phyloP scores from a whole-genome alignment of 2,329 filamentous ascomycete species.

The Fusarium sacchari region DNA sequence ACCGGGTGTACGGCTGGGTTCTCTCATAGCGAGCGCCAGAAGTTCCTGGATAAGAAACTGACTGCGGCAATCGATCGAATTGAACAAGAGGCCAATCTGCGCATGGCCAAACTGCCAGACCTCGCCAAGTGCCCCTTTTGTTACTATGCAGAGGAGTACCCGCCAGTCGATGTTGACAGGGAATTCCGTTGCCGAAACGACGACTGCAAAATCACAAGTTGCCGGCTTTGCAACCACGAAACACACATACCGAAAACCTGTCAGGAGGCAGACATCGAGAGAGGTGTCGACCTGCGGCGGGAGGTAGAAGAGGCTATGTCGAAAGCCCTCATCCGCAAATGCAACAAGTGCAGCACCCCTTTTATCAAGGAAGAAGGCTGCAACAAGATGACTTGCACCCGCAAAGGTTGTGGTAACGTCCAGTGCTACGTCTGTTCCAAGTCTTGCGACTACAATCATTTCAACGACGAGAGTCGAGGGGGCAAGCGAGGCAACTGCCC shows the following conservation, averaged over 20 bases:
- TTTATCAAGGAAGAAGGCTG: slow-evolving; percentile 84
- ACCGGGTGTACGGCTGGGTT: slow-evolving; percentile 74
- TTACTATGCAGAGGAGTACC: slow-evolving; percentile 79
- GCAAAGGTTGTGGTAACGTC: slow-evolving; percentile 59
- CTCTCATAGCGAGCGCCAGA: slow-evolving; percentile 60
- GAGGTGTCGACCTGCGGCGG: slow-evolving; percentile 69
- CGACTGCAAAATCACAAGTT: slow-evolving; percentile 71
- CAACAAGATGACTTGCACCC: slow-evolving; percentile 82
- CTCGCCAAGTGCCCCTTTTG: slow-evolving; percentile 85
- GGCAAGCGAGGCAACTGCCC: slow-evolving; percentile 68
- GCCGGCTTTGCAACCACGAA: slow-evolving; percentile 72
- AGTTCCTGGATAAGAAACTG: slow-evolving; percentile 68
- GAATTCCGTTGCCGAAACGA: slow-evolving; percentile 78
- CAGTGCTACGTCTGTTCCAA: slow-evolving; percentile 79
- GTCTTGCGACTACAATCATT: slow-evolving; percentile 75
- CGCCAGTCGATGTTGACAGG: slow-evolving; percentile 71
- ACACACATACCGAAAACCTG: slow-evolving; percentile 80
- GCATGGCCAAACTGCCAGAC: slow-evolving; percentile 75
- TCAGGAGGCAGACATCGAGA: slow-evolving; percentile 70
- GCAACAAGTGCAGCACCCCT: slow-evolving; percentile 74
- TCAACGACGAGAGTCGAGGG: slow-evolving; percentile 63
- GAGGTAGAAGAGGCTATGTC: slow-evolving; percentile 87
- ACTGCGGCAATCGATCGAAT: slow-evolving; percentile 73
- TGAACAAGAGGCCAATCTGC: slow-evolving; percentile 75
- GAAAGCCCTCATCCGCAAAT: slow-evolving; percentile 77